phyloP scores from a whole-genome alignment of 108 stramenopile species.

The Cyclotella distinguenda region DNA sequence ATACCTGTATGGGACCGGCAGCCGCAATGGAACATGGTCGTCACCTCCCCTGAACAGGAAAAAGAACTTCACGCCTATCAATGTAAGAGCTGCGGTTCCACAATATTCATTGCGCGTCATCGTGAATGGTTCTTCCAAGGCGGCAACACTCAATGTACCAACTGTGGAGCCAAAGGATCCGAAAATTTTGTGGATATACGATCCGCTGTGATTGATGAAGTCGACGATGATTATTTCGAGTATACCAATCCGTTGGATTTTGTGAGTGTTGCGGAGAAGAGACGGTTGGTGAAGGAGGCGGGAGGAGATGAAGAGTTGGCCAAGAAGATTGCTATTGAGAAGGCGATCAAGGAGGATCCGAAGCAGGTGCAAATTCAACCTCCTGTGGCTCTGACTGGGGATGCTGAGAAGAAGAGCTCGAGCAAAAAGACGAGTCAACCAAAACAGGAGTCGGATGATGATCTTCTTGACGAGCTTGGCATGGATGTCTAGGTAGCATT shows the following conservation, averaged over 20 bases:
- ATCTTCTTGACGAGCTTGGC: conserved; percentile 12
- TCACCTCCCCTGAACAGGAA: conserved; percentile 86
- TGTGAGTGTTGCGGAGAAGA: conserved; percentile 74
- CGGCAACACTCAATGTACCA: conserved; percentile 72
- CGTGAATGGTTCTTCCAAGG: conserved; percentile 88
- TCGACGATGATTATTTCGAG: conserved; percentile 83
- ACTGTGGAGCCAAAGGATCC: conserved; percentile 78
- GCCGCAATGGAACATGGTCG: conserved; percentile 87
- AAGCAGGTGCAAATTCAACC: conserved; percentile 27
- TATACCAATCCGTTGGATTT: conserved; percentile 84
- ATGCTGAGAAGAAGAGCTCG: not conserved
- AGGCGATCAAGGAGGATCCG: conserved; percentile 39
- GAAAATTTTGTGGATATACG: conserved; percentile 85
- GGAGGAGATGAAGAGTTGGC: conserved; percentile 77
- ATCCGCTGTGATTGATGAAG: conserved; percentile 68
- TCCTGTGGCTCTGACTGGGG: not conserved
- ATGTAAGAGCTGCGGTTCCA: conserved; percentile 79
- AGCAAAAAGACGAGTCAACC: conserved; percentile 5
- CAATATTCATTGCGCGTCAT: conserved; percentile 80
- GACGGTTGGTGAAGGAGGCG: conserved; percentile 64
- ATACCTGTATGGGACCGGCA: conserved; percentile 88
- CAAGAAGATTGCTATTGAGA: conserved; percentile 67
- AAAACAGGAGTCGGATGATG: conserved; percentile 5
- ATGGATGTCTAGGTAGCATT: conserved; percentile 2
- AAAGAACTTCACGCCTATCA: conserved; percentile 79